Base-by-base conservation (phyloP, 352 stramenopile genomes). In the Saprolegnia diclina region DNA sequence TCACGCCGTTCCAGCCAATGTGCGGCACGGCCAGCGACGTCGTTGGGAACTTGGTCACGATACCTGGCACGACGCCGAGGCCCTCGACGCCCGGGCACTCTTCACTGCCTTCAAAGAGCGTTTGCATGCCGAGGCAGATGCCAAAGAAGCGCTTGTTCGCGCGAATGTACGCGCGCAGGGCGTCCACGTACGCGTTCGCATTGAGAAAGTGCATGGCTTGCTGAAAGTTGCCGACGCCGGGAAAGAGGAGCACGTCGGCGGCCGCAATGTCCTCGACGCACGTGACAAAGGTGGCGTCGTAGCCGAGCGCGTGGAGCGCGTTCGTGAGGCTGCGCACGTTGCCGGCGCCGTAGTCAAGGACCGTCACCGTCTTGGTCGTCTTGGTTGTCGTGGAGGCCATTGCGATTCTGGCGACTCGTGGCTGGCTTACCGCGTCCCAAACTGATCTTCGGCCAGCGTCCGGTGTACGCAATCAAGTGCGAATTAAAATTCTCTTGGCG, bases 91-190 rank as follows among this genome's bases (percentile, higher is more conserved):
- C 85, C 0, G 85, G 83, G 37, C 82, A 89, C 74, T 99, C 97
- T 10, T 99, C 94, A 65, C 89, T 98, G 21, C 83, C 88, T 74
- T 99, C 96, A 71, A 99, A 99, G 11, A 99, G 79, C 21, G 94
- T 98, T 76, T 99, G 97, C 96, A 99, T 98, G 24, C 97, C 97
- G 0, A 99, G 74, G 78, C 97, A 99, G 64, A 99, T 99, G 56
- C 96, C 97, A 42, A 99, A 76, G 80, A 98, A 99, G 18, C 92
- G 94, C 18, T 97, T 80, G 73, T 93, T 76, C 26, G 82, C 73
- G 40, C 67, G 35, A 19, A 94, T 74, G 72, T 99, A 99, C 35
- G 87, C 80, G 35, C 82, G 77, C 13, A 99, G 81, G 53, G 95
- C 80, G 32, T 86, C 80, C 26, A 94, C 83, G 68, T 96, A 98